Percentiles rank a stretch among this genome's conserved stretches.
Conservation (phyloP, 225 moss, liverwort and hornwort species). For the Rhytidiadelphus loreus region DNA sequence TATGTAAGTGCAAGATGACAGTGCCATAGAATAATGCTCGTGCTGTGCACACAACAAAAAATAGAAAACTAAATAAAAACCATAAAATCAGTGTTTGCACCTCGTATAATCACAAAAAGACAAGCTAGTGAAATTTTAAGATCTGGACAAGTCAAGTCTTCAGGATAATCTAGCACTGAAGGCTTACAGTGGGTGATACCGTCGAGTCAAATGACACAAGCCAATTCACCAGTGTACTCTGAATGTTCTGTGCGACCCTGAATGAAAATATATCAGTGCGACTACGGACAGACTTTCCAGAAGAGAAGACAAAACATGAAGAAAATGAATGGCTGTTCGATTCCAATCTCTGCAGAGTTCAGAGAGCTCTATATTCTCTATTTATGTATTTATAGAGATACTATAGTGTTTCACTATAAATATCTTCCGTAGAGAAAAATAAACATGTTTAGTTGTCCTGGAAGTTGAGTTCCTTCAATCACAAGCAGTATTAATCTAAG, state of each 20-base stretch:
- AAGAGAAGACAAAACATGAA: background rate
- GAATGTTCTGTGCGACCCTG: conserved; percentile 57
- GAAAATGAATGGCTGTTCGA: background rate
- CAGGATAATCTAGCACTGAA: background rate
- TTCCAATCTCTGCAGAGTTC: background rate
- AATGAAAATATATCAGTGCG: conserved; percentile 17
- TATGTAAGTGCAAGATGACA: background rate
- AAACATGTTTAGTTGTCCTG: background rate
- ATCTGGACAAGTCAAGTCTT: background rate
- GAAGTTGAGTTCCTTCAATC: background rate
- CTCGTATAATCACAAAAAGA: background rate
- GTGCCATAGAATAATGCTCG: background rate
- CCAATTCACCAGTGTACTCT: conserved; percentile 66
- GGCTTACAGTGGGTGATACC: conserved; percentile 65
- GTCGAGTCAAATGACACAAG: conserved; percentile 94
- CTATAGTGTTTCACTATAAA: background rate
- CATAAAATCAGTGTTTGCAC: background rate
- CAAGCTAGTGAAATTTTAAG: background rate
- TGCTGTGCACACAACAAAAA: background rate
- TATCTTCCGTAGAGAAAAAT: background rate
- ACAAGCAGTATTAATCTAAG: background rate
- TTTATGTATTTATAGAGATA: background rate
- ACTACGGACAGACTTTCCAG: background rate
- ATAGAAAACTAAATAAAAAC: background rate
- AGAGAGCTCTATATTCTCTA: background rate